Evolutionary conservation across 768 basidiomycete genomes (phyloP).

Genomic region (Lactarius hengduanensis): DNA sequence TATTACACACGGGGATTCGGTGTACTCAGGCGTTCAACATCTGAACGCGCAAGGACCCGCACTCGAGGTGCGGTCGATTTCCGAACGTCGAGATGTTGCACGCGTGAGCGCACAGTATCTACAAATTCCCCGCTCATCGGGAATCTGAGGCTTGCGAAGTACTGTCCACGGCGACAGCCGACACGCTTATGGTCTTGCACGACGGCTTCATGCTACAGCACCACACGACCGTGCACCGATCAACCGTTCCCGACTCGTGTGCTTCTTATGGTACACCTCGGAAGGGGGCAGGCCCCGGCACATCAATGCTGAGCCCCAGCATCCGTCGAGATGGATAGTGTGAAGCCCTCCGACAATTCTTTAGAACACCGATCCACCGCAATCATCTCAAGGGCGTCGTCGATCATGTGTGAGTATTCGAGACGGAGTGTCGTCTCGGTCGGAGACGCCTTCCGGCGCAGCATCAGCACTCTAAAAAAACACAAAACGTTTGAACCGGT

Average conservation of each 20-base stretch:
- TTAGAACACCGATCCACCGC: background rate
- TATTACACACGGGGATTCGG: too few relatives aligned
- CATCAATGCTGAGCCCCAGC: background rate
- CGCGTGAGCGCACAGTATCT: too few relatives aligned
- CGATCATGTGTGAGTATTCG: constrained; percentile 11
- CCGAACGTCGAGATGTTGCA: too few relatives aligned
- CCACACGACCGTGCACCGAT: background rate
- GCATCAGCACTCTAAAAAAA: constrained; percentile 23
- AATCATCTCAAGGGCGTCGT: constrained; percentile 25
- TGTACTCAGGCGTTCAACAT: too few relatives aligned
- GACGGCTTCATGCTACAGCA: background rate
- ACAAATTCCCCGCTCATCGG: background rate
- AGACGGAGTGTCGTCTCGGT: constrained; percentile 18
- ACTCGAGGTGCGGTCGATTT: too few relatives aligned
- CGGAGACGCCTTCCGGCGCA: constrained; percentile 21
- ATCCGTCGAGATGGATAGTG: background rate
- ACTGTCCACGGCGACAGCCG: background rate
- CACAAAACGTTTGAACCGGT: background rate
- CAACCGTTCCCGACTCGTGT: background rate
- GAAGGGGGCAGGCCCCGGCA: background rate
- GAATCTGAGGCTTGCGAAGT: background rate
- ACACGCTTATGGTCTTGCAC: background rate
- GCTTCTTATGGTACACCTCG: background rate
- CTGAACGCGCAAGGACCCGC: too few relatives aligned
- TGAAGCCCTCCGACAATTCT: background rate